Evolutionary conservation across 208 protist species (phyloP).

Genomic region (Leishmania tropica): DNA sequence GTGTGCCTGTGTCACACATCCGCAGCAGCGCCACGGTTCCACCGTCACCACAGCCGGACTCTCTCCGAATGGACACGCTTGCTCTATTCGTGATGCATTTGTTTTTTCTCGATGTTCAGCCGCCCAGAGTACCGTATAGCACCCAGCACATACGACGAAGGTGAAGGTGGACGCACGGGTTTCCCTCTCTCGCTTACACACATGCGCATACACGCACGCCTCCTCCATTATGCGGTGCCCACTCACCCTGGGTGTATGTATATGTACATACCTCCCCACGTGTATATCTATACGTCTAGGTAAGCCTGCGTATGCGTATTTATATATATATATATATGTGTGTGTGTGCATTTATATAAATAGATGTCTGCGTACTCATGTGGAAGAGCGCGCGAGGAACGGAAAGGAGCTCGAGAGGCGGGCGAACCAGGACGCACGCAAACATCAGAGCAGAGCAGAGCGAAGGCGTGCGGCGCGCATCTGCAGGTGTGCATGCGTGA

Average conservation of each 20-base stretch:
- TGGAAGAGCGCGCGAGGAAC: neutral
- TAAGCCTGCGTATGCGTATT: neutral
- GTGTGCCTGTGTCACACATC: no score
- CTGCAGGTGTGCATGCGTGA: neutral
- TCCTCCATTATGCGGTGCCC: neutral
- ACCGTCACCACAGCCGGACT: no score
- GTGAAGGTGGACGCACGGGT: neutral
- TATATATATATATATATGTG: neutral
- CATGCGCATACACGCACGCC: neutral
- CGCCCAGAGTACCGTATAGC: neutral
- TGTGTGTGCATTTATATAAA: neutral
- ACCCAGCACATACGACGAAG: neutral
- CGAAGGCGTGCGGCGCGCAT: neutral
- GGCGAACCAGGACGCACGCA: neutral
- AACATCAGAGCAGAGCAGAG: neutral
- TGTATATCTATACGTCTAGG: neutral
- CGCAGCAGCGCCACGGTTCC: no score
- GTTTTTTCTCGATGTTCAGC: neutral
- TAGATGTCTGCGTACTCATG: neutral
- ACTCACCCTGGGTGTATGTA: neutral
- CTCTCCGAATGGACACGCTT: no score
- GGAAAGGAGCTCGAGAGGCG: neutral
- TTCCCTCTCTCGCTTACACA: neutral
- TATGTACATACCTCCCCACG: neutral
- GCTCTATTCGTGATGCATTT: no score